These are phyloP conservation scores for Gynochthodes officinalis DNA, from an alignment of 257 asterid species.

Conservation along the genomic window DNA sequence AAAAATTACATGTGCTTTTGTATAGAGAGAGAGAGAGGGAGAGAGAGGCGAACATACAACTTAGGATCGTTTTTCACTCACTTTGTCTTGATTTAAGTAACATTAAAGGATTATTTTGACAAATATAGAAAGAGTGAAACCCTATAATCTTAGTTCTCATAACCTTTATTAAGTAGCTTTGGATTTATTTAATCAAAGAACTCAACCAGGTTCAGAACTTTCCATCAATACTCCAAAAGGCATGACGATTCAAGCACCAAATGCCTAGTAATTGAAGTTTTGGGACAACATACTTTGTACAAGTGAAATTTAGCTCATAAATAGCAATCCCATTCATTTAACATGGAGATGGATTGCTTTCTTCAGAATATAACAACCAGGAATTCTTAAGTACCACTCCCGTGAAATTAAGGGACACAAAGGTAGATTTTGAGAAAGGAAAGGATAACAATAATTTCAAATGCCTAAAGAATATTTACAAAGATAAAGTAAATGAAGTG, in stretches of 20 bases:
- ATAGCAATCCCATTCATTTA: background rate
- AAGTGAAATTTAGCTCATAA: background rate
- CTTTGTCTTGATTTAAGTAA: no score
- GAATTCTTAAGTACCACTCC: background rate
- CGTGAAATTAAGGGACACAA: background rate
- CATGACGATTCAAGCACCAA: background rate
- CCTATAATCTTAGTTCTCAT: background rate
- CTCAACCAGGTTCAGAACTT: background rate
- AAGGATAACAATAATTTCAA: background rate
- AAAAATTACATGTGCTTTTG: no score
- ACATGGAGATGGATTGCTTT: background rate
- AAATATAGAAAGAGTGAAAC: background rate
- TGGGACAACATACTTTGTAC: background rate
- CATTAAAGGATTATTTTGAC: background rate
- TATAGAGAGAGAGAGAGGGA: background rate
- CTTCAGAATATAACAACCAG: background rate
- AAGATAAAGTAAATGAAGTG: no score
- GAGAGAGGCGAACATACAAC: background rate
- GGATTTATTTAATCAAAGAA: background rate
- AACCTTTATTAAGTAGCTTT: background rate
- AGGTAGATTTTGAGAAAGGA: background rate
- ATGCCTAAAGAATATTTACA: no score
- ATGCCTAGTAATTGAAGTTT: background rate
- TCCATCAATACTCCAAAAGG: background rate
- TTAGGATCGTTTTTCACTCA: background rate